phyloP scores from a whole-genome alignment of 345 rosid species.

The Aegle marmelos region DNA sequence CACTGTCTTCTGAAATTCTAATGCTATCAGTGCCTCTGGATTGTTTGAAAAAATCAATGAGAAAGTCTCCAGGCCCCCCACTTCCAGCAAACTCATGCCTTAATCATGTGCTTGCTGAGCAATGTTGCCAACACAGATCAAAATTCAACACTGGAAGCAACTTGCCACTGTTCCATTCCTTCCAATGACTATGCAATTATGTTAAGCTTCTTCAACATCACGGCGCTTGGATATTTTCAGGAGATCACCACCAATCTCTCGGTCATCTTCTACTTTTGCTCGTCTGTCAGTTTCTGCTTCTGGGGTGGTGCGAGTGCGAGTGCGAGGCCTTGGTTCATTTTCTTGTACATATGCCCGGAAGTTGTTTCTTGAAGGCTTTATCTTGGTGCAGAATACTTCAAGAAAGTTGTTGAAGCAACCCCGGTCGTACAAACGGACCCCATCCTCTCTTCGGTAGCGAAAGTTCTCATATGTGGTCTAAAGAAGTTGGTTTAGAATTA shows the following conservation, averaged over 20 bases:
- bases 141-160: background rate
- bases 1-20: background rate
- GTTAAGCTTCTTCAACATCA: constrained; percentile 14
- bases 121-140: background rate
- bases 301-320: background rate
- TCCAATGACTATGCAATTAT: constrained; percentile 2
- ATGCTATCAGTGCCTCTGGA: constrained; percentile 6
- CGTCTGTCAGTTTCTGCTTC: constrained; percentile 19
- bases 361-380: constrained; percentile 36
- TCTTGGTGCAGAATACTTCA: constrained; percentile 41
- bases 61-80: background rate
- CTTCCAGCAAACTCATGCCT: background rate
- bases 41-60: constrained; percentile 1
- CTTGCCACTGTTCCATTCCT: background rate
- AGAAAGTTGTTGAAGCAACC: constrained; percentile 41
- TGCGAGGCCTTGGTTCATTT: constrained; percentile 16
- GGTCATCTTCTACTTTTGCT: constrained; percentile 44
- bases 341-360: constrained; percentile 35
- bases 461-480: constrained; percentile 55
- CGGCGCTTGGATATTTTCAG: constrained; percentile 47
- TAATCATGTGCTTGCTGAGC: background rate
- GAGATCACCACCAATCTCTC: constrained; percentile 43
- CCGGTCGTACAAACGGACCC: constrained; percentile 27
- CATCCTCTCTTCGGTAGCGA: constrained; percentile 26
- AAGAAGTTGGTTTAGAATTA: constrained; percentile 11